Base-by-base conservation (phyloP, 2,329 filamentous ascomycete species). In the Chaetomium strumarium region DNA sequence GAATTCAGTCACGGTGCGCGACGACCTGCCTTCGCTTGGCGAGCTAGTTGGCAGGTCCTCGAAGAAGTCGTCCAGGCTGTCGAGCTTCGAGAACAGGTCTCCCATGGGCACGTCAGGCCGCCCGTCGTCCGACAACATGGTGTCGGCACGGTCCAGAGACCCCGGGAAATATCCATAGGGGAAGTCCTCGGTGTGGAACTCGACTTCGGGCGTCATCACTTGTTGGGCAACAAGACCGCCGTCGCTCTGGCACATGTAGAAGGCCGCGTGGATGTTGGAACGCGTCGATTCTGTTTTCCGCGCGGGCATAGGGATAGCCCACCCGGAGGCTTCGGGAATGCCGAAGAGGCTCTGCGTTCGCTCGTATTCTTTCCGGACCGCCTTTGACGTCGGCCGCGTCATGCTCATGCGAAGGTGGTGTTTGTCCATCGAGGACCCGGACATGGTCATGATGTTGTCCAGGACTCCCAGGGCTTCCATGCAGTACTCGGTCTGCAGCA, bases 351-450 rank as follows among this genome's bases (percentile, higher is more conserved):
- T 96, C 67, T 96, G 88, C 0, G 90, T 96, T 19, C 88, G 85
- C 65, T 96, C 92, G 62, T 96, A 97, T 69, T 97, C 91, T 66
- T 96, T 97, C 45, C 89, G 85, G 46, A 93, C 86, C 0, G 86
- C 83, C 61, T 88, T 86, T 0, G 90, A 93, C 2, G 90, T 90
- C 1, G 88, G 85, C 12, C 88, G 86, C 5, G 90, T 91, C 90
- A 99, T 96, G 69, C 92, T 97, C 95, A 99, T 99, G 37, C 93
- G 84, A 53, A 99, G 74, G 65, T 97, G 90, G 62, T 96, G 90
- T 62, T 88, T 90, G 68, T 97, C 93, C 79, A 96, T 90, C 1
- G 92, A 87, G 31, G 88, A 90, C 5, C 89, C 88, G 0, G 90
- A 90, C 75, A 97, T 92, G 29, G 88, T 89, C 80, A 96, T 95